Evolutionary conservation across 192 early-diverging fungal species (phyloP), one percentile per base, ranked within the genome.

Genomic region (Backusella tarrabulga): DNA sequence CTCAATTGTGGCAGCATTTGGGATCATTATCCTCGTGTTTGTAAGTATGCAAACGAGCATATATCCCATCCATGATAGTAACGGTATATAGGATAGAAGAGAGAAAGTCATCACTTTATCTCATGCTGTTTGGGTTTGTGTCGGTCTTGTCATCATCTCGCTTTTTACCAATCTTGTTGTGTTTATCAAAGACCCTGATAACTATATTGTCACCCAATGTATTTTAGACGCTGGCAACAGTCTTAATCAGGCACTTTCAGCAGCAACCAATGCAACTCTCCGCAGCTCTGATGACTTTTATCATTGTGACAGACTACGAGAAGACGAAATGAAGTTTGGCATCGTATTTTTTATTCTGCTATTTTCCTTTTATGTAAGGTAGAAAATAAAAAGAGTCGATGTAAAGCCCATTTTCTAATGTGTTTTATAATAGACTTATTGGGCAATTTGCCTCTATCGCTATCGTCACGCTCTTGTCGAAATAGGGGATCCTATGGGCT

Each of bases 271-370:
- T 21, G 32, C 68, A 9, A 67, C 75, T 19, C 14, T 34, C 14
- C 11, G 32, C 34, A 70, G 35, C 11, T 9, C 38, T 44, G 35
- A 26, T 0, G 81, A 83, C 35, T 76, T 63, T 36, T 83, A 77
- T 36, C 76, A 83, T 34, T 83, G 81, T 34, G 66, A 34, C 40
- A 70, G 40, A 54, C 34, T 83, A n/a, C 76, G 78, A 76, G 44
- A 74, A 19, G 75, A 79, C 63, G 81, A 83, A 50, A 14, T 79
- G 19, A 83, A 83, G 44, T 83, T 83, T 34, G 72, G 75, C 42
- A 52, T 79, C 9, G 32, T 83, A 11, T 60, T 41, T 26, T 60
- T 76, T 41, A 41, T 79, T n/a, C 50, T 83, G 6, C 79, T 83
- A 63, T 29, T 79, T 60, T 36, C 68, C 32, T 21, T 83, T 26